These are phyloP conservation scores for Arthrobotrys sinensis DNA, from an alignment of 2,329 filamentous ascomycete genomes.

Conservation along the genomic window DNA sequence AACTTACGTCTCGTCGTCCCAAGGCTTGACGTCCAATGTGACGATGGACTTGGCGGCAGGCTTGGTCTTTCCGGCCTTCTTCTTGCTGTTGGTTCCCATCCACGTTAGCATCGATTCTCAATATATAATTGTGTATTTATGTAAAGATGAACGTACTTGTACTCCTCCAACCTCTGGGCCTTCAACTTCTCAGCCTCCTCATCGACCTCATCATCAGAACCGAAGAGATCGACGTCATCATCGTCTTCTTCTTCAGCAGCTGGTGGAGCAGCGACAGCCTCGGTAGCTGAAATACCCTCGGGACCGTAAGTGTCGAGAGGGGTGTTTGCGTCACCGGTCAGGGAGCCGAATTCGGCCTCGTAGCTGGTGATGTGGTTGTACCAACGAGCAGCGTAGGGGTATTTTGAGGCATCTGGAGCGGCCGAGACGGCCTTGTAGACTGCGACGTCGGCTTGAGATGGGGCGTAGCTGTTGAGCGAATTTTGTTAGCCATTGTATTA, in stretches of 20 bases:
- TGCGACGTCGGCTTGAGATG: constrained; percentile 95
- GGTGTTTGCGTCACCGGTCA: constrained; percentile 92
- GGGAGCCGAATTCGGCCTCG: constrained; percentile 90
- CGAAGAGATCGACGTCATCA: constrained; percentile 93
- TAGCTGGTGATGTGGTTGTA: constrained; percentile 98
- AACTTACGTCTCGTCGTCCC: constrained; percentile 79
- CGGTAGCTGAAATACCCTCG: constrained; percentile 70
- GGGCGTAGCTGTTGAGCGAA: constrained; percentile 71
- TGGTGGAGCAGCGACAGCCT: constrained; percentile 74
- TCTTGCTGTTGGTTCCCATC: constrained; percentile 80
- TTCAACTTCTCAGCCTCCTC: constrained; percentile 87
- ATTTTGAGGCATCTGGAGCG: constrained; percentile 85
- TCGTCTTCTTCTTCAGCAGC: constrained; percentile 78
- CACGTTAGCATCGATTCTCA: constrained; percentile 7
- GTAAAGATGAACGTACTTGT: constrained; percentile 61
- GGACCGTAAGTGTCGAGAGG: constrained; percentile 92
- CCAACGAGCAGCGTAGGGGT: constrained; percentile 95
- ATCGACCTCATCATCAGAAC: constrained; percentile 93
- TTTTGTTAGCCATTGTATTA: no score
- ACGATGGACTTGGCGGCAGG: constrained; percentile 94
- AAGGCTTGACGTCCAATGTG: constrained; percentile 97
- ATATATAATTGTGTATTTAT: no score
- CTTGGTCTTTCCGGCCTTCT: constrained; percentile 96
- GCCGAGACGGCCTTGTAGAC: constrained; percentile 89
- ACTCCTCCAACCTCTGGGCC: constrained; percentile 78